phyloP scores from a whole-genome alignment of 1,139 yeast genomes.

The Diutina scorzettiae region DNA sequence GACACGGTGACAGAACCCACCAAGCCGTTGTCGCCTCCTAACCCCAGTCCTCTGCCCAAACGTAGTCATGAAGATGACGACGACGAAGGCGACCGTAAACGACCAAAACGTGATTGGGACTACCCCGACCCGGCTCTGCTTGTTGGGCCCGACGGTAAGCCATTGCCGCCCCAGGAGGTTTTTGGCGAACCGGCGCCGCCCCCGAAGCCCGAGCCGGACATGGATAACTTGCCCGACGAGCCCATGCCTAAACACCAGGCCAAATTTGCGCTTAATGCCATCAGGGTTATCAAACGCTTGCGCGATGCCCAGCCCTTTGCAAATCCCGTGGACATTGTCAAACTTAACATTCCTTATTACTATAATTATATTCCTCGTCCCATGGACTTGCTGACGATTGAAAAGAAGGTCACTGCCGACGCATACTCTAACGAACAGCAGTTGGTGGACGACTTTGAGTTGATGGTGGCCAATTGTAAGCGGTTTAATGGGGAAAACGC shows the following conservation, averaged over 20 bases:
- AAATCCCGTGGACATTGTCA: slow-evolving; percentile 81
- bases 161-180: slow-evolving; percentile 1
- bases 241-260: slow-evolving; percentile 87
- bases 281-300: slow-evolving; percentile 75
- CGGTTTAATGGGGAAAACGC: slow-evolving; percentile 80
- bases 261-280: slow-evolving; percentile 53
- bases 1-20: slow-evolving; percentile 15
- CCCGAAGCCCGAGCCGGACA: slow-evolving; percentile 62
- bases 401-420: slow-evolving; percentile 54
- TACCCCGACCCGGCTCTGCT: slow-evolving; percentile 6
- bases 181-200: slow-evolving; percentile 46
- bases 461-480: slow-evolving; percentile 74
- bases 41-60: slow-evolving; percentile 34
- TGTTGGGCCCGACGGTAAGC: slow-evolving; percentile 3
- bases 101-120: slow-evolving; percentile 13
- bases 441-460: slow-evolving; percentile 68
- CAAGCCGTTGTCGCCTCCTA: slow-evolving; percentile 35
- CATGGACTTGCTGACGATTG: slow-evolving; percentile 90
- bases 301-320: slow-evolving; percentile 90
- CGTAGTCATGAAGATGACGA: slow-evolving; percentile 18
- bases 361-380: slow-evolving; percentile 77
- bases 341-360: slow-evolving; percentile 83
- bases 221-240: slow-evolving; percentile 48
- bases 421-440: slow-evolving; percentile 64
- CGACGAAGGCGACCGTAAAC: slow-evolving; percentile 15